Evolutionary conservation across 306 rosid genomes (phyloP).

Genomic region (Delonix regia): DNA sequence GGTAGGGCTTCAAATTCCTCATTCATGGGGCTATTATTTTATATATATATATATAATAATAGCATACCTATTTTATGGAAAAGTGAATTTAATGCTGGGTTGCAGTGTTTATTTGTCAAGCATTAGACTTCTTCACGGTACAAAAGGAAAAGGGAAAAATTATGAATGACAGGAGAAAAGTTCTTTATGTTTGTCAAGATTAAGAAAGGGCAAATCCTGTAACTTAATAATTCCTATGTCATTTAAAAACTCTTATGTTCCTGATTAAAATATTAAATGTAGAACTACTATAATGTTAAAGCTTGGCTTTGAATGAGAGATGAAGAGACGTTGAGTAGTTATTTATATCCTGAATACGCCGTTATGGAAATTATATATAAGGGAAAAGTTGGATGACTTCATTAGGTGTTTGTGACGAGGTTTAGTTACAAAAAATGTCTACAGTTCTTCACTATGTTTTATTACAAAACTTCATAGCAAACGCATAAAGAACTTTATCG

Average conservation of each 20-base stretch:
- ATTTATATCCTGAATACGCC: conserved; percentile 2
- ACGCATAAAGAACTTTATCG: not conserved
- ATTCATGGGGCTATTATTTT: too few relatives aligned
- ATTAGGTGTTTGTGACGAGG: not conserved
- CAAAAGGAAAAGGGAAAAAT: not conserved
- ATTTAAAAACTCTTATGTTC: conserved; percentile 4
- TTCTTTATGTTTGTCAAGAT: not conserved
- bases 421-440: not conserved
- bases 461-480: not conserved
- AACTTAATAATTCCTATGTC: conserved; percentile 18
- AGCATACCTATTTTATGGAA: conserved; percentile 24
- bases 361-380: not conserved
- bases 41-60: not conserved
- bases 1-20: conserved; percentile 49
- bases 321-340: conserved; percentile 1
- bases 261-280: conserved; percentile 16
- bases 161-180: conserved; percentile 15
- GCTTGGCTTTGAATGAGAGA: conserved; percentile 5
- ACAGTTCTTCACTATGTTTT: not conserved
- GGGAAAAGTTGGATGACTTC: not conserved
- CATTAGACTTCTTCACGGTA: not conserved
- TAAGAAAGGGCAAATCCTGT: conserved; percentile 17
- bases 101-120: not conserved
- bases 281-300: not conserved
- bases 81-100: conserved; percentile 12